Evolutionary conservation across 495 filamentous ascomycete species (phyloP), one percentile per base, ranked within the genome.

Genomic region (Penicillium lagena): DNA sequence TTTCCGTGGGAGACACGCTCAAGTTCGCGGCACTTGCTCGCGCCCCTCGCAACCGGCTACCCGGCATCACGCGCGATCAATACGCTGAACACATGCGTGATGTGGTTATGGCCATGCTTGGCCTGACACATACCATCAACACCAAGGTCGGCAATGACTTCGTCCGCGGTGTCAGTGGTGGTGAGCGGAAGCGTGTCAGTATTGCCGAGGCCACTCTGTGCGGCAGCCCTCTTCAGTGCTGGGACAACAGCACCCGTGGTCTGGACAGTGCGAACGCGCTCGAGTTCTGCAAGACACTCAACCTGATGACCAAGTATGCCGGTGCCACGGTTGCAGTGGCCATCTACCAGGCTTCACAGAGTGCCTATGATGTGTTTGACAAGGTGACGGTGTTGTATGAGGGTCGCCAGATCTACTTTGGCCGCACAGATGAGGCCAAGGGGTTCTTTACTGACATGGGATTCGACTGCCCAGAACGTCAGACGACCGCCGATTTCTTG

Each of bases 171-270:
- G 79, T 95, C 17, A 86, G 80, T 28, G 90, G 90, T 50, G 90
- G 90, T 46, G 89, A 95, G 62, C 73, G 87, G 11, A 94, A 93
- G 70, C 82, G 66, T 54, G 66, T 72, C 31, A 86, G 57, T 62
- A 75, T 75, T 40, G 72, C 70, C 12, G 69, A 80, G 51, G 72
- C 72, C 28, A 81, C 89, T 61, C 74, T 89, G 15, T 86, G 83
- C 32, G 85, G 84, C 42, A 83, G 82, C 39, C 81, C 81, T 42
- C 65, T 95, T 9, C 76, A 83, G 44, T 87, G 81, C 28, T 94
- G 88, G 86, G 89, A 95, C 62, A 94, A 95, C 71, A 83, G 79
- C 51, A 93, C 89, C 7, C 81, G 89, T 56, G 89, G 89, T 40
- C 70, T 95, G 38, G 89, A 95, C 55, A 86, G 86, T 37, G 85